Evolutionary conservation across 23 red algal genomes (phyloP), one percentile per base, ranked within the genome.

Genomic region (Pyropia haitanensis): DNA sequence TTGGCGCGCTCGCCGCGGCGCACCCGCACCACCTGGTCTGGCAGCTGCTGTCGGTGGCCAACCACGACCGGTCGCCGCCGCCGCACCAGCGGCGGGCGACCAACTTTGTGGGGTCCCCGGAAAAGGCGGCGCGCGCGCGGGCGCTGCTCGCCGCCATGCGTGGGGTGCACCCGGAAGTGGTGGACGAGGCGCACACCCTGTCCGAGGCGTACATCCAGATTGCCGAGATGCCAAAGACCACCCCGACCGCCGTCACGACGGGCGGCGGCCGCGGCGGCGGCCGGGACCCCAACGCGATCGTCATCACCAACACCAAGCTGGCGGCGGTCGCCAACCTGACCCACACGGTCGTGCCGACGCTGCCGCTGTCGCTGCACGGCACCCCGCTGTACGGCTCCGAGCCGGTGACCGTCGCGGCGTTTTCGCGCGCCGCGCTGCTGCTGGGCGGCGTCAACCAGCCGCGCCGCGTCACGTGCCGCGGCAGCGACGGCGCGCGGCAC

Each of bases 401-500:
- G 32, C 53, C 79, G 26, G 71, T 72, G 31, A n/a, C 65, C 19
- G 65, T 90, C 31, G 39, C 50, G 9, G 18, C 60, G 26, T 90
- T 90, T 63, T 58, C 69, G 22, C 56, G 70, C 14, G 28, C 53
- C 23, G 78, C 71, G 23, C 60, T 22, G 19, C 57, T 90, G 18
- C 75, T 70, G 25, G 55, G 67, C 19, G 86, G 86, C 29, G 39
- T 90, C 24, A 81, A 71, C 60, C 60, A 60, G 27, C 86, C 86
- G 0, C 22, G 72, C 22, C 60, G 46, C 20, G 52, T 90, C 27
- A 31, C 61, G 24, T 90, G 86, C 33, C 55, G 64, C 29, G 86
- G 94, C 27, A 88, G 81, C 18, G 94, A 98, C 72, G 94, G 94
- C 24, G 72, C 50, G 18, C 33, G 56, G 60, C 75, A 88, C 60